Conservation (phyloP, 1,139 yeast genomes). For the Arxiozyma slooffiae region DNA sequence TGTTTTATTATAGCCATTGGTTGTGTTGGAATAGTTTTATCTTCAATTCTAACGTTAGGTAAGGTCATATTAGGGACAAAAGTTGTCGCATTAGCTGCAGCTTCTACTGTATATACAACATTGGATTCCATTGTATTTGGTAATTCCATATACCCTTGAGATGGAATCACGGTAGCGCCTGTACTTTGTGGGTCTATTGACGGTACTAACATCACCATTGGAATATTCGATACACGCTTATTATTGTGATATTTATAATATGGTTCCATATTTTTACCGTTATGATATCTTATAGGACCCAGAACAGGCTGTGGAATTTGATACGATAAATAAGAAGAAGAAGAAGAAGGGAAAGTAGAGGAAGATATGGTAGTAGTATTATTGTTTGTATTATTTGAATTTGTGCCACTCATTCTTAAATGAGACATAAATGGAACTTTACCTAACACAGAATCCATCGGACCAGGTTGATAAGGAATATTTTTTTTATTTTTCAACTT, state of each 20-base stretch:
- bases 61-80: conserved; percentile 22
- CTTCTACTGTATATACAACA: conserved; percentile 19
- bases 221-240: conserved; percentile 11
- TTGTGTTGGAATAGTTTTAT: conserved; percentile 14
- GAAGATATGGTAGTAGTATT: too few species aligned
- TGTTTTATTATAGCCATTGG: conserved; percentile 33
- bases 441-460: conserved; percentile 23
- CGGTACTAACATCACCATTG: conserved; percentile 11
- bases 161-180: not conserved
- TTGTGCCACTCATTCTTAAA: not conserved
- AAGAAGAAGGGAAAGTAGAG: too few species aligned
- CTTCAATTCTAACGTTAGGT: conserved; percentile 25
- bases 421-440: conserved; percentile 9
- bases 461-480: conserved; percentile 57
- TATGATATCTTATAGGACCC: conserved; percentile 10
- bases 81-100: conserved; percentile 21
- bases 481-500: conserved; percentile 42
- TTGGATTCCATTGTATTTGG: conserved; percentile 4
- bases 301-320: not conserved
- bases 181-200: conserved; percentile 3
- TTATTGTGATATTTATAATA: conserved; percentile 1
- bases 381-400: not conserved
- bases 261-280: not conserved
- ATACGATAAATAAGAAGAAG: conserved; percentile 19
- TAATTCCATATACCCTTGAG: not conserved